These are phyloP conservation scores for Spathaspora boniae DNA, from an alignment of 805 yeast genomes.

Conservation along the genomic window DNA sequence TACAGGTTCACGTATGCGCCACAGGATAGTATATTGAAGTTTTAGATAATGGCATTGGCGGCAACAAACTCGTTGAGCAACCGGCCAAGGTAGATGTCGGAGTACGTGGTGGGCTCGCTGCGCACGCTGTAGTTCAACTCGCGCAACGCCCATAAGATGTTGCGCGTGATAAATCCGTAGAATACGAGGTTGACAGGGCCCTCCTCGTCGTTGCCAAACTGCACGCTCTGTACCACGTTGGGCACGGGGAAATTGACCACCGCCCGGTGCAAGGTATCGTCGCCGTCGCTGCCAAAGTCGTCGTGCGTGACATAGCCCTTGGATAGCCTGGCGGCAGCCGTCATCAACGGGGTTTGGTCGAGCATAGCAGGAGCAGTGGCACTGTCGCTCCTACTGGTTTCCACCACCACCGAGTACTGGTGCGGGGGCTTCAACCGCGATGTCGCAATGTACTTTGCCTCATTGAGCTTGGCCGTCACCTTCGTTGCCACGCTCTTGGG, in stretches of 20 bases:
- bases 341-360: background rate
- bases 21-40: slow-evolving; percentile 40
- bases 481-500: slow-evolving; percentile 55
- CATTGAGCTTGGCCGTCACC: slow-evolving; percentile 56
- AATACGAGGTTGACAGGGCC: slow-evolving; percentile 64
- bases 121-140: slow-evolving; percentile 22
- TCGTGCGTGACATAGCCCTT: slow-evolving; percentile 82
- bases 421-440: slow-evolving; percentile 20
- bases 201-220: slow-evolving; percentile 20
- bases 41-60: slow-evolving; percentile 13
- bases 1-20: slow-evolving; percentile 68
- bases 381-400: too few species aligned
- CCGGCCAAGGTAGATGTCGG: slow-evolving; percentile 30
- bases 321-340: slow-evolving; percentile 20
- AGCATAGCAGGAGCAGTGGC: slow-evolving; percentile 1
- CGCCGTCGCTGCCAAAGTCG: slow-evolving; percentile 84
- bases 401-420: slow-evolving; percentile 13
- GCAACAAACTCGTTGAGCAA: slow-evolving; percentile 30
- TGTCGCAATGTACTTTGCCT: slow-evolving; percentile 43
- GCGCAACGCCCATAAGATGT: slow-evolving; percentile 29
- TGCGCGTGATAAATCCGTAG: slow-evolving; percentile 64
- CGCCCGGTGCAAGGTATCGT: slow-evolving; percentile 69
- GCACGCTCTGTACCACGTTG: slow-evolving; percentile 66
- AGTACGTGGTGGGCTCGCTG: slow-evolving; percentile 22
- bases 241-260: slow-evolving; percentile 63